Conservation (phyloP, 495 filamentous ascomycete genomes). For the Xylaria nigripes region DNA sequence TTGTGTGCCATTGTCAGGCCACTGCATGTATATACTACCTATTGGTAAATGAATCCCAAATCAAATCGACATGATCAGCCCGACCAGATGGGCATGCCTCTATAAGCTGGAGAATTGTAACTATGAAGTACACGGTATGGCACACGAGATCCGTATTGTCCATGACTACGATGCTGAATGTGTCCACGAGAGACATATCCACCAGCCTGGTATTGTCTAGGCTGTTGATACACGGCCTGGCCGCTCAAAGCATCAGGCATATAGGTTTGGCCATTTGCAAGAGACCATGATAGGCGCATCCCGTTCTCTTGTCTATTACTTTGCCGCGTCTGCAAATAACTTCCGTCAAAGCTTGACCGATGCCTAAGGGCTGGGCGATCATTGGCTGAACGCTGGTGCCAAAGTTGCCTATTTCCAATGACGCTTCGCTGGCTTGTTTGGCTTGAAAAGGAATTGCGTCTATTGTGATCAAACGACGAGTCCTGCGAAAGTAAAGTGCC, state of each 20-base stretch:
- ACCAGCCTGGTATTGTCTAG: slow-evolving; percentile 24
- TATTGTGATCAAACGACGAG: slow-evolving; percentile 22
- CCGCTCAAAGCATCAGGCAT: slow-evolving; percentile 25
- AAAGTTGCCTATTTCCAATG: slow-evolving; percentile 11
- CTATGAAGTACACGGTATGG: slow-evolving; percentile 41
- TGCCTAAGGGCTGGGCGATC: slow-evolving; percentile 26
- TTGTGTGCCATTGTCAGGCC: not conserved
- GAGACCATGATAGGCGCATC: slow-evolving; percentile 28
- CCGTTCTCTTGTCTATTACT: slow-evolving; percentile 17
- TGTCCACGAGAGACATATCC: slow-evolving; percentile 30
- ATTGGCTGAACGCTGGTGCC: slow-evolving; percentile 18
- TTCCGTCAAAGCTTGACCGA: slow-evolving; percentile 36
- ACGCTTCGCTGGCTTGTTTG: slow-evolving; percentile 21
- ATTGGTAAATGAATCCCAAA: not conserved
- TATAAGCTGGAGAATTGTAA: slow-evolving; percentile 43
- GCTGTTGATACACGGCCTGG: slow-evolving; percentile 22
- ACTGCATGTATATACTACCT: not conserved
- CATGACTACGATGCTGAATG: slow-evolving; percentile 31
- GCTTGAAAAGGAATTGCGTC: slow-evolving; percentile 22
- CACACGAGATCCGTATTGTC: slow-evolving; percentile 21
- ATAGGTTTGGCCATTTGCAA: slow-evolving; percentile 25
- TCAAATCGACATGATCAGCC: slow-evolving; percentile 17
- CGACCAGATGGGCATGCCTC: slow-evolving; percentile 36
- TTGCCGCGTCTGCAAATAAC: slow-evolving; percentile 18
- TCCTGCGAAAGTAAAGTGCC: slow-evolving; percentile 19